Evolutionary conservation across 1,284 basidiomycete genomes (phyloP).

Genomic region (Anthracocystis panici-leucophaei): DNA sequence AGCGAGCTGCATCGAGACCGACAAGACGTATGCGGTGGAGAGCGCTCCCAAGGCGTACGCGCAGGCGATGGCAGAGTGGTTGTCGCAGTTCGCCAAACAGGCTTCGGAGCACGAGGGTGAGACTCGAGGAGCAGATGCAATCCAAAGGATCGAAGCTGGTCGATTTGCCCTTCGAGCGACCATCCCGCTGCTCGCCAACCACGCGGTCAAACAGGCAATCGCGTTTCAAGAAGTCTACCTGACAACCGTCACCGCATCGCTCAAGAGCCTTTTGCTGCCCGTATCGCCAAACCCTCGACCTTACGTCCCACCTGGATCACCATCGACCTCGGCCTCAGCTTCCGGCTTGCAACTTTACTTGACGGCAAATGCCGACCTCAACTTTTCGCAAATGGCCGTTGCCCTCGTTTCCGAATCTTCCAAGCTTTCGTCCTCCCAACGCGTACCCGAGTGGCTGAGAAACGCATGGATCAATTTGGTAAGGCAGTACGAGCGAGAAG

Average conservation of each 20-base stretch:
- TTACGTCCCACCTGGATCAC: slow-evolving; percentile 53
- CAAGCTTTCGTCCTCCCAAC: slow-evolving; percentile 9
- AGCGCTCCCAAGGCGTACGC: slow-evolving; percentile 50
- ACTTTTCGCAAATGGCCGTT: slow-evolving; percentile 64
- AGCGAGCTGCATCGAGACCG: slow-evolving; percentile 39
- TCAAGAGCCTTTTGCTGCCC: slow-evolving; percentile 60
- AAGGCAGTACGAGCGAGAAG: slow-evolving; percentile 55
- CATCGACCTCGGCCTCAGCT: slow-evolving; percentile 12
- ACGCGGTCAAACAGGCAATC: slow-evolving; percentile 25
- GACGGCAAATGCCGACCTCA: slow-evolving; percentile 64
- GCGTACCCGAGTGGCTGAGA: slow-evolving; percentile 38
- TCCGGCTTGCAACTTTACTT: slow-evolving; percentile 52
- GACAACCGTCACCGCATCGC: slow-evolving; percentile 33
- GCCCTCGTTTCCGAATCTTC: slow-evolving; percentile 53
- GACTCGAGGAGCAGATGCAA: slow-evolving; percentile 27
- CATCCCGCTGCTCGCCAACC: slow-evolving; percentile 49
- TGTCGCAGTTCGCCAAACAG: slow-evolving; percentile 38
- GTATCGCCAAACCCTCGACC: slow-evolving; percentile 66
- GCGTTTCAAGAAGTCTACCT: slow-evolving; percentile 56
- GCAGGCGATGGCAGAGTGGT: slow-evolving; percentile 59
- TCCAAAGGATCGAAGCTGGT: slow-evolving; percentile 57
- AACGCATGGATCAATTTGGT: slow-evolving; percentile 52
- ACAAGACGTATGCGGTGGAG: slow-evolving; percentile 36
- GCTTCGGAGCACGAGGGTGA: slow-evolving; percentile 43
- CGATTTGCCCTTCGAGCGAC: slow-evolving; percentile 55